phyloP scores from a whole-genome alignment of 495 filamentous ascomycete species.

The Cetradonia linearis region DNA sequence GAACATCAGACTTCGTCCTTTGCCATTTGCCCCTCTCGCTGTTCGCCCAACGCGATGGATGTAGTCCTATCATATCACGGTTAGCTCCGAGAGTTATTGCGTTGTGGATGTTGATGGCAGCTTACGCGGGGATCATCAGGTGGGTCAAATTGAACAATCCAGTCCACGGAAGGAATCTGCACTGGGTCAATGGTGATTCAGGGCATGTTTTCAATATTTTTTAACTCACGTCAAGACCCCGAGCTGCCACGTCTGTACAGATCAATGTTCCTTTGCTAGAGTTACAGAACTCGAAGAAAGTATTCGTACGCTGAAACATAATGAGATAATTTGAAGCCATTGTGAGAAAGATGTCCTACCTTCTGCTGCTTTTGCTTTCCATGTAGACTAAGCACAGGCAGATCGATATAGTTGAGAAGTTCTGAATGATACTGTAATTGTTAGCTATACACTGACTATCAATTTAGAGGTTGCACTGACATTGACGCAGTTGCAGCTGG shows the following conservation, averaged over 20 bases:
- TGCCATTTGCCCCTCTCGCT: slow-evolving; percentile 72
- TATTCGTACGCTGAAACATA: slow-evolving; percentile 82
- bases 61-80: slow-evolving; percentile 52
- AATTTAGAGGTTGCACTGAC: not conserved
- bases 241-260: slow-evolving; percentile 91
- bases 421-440: slow-evolving; percentile 41
- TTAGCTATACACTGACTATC: not conserved
- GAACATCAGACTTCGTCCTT: slow-evolving; percentile 80
- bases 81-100: not conserved
- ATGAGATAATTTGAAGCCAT: not conserved
- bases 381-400: slow-evolving; percentile 67
- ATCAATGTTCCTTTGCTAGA: slow-evolving; percentile 81
- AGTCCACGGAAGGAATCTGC: slow-evolving; percentile 82
- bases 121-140: slow-evolving; percentile 44
- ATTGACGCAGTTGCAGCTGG: slow-evolving; percentile 86
- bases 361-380: slow-evolving; percentile 81
- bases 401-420: slow-evolving; percentile 89
- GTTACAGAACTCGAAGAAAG: slow-evolving; percentile 96
- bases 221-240: slow-evolving; percentile 69
- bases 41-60: slow-evolving; percentile 97
- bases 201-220: slow-evolving; percentile 13
- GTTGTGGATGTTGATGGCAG: not conserved
- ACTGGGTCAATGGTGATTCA: not conserved
- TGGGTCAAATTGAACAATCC: slow-evolving; percentile 92
- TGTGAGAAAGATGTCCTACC: not conserved